Base-by-base conservation (phyloP, 1,139 yeast species). In the Hemisphaericaspora lyxosophila region DNA sequence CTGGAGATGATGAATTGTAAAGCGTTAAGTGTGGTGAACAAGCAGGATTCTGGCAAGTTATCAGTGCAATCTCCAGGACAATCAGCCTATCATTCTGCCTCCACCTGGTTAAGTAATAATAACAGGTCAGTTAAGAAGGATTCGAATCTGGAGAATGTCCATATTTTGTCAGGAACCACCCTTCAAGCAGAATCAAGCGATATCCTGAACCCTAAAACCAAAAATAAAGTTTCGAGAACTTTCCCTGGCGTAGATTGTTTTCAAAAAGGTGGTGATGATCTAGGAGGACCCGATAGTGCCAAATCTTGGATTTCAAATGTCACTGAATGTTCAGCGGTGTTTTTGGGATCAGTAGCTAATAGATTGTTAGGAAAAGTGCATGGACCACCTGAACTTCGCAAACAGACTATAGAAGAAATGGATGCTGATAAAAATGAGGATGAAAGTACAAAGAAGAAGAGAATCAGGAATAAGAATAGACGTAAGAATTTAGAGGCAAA, bases 381-480 rank as follows among this genome's bases (percentile, higher is more conserved):
- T 18, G 23, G 13, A 4, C 3, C 3, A 4, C 23, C 17, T 2
- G 7, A 14, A 13, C 9, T 11, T n/a, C 5, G 12, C 4, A 18
- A 7, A 7, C 9, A 11, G 14, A 17, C 12, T 3, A 8, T 13
- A 17, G 11, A 14, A 17, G 17, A 26, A 7, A 17, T 5, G 6
- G 23, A 11, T n/a, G 7, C 4, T 14, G 12, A 28, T 9, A 15
- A 17, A 2, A 15, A 17, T 3, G 16, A 8, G 20, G 28, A 15
- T 9, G 14, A 30, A 2, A 20, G 13, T 7, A 12, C 29, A 8
- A 22, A 23, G 16, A 31, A 18, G 27, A 23, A 16, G 14, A 16
- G 23, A 17, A 17, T 16, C 12, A 16, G 34, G 7, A 24, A 31
- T 14, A 31, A 25, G 29, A 31, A 31, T 16, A 31, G 29, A 31